These are phyloP conservation scores for Ophiostoma himal-ulmi DNA, from an alignment of 2,329 filamentous ascomycete genomes.

Conservation along the genomic window DNA sequence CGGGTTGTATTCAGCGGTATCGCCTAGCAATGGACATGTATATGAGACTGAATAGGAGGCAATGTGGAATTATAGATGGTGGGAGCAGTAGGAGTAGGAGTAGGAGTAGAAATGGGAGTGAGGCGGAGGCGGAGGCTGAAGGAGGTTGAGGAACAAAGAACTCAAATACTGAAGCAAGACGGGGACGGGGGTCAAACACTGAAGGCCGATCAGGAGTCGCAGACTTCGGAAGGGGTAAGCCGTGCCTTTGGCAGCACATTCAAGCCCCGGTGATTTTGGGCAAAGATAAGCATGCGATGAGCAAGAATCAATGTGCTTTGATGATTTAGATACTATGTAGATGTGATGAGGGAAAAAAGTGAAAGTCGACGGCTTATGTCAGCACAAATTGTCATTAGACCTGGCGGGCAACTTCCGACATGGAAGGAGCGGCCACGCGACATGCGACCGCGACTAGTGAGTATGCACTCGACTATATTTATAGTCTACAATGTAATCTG, in stretches of 20 bases:
- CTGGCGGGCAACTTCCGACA: not conserved
- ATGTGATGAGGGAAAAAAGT: not conserved
- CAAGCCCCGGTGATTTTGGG: not conserved
- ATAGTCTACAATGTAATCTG: not conserved
- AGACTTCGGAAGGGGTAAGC: conserved; percentile 2
- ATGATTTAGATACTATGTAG: not conserved
- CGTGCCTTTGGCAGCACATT: not conserved
- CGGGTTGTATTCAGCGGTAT: not conserved
- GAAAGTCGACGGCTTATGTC: not conserved
- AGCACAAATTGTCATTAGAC: not conserved
- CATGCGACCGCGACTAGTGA: not conserved
- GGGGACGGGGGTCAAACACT: conserved; percentile 10
- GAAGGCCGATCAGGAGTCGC: conserved; percentile 2
- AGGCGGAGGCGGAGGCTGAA: not conserved
- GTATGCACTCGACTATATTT: not conserved
- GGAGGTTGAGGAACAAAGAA: not conserved
- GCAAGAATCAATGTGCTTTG: not conserved
- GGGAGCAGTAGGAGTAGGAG: not conserved
- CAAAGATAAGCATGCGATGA: not conserved
- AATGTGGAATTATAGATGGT: not conserved
- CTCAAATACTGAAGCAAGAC: conserved; percentile 7
- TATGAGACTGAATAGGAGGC: not conserved
- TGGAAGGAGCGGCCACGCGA: not conserved
- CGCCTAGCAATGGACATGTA: not conserved
- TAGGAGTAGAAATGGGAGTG: not conserved